Conservation (phyloP, 108 stramenopile species). For the Fragilaria crotonensis region DNA sequence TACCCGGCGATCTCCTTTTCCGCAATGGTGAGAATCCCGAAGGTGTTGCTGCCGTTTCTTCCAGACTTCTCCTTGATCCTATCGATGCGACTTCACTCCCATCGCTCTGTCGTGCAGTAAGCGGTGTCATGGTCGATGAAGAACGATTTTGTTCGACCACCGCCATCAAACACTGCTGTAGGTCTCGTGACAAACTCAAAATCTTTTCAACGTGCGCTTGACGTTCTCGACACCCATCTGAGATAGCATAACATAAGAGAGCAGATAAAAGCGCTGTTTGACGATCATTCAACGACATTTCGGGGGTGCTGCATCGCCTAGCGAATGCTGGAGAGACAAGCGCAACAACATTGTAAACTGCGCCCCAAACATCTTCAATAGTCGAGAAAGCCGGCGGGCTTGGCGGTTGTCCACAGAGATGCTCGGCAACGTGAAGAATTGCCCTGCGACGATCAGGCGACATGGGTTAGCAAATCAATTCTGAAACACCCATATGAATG, state of each 20-base stretch:
- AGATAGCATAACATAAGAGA: constrained; percentile 31
- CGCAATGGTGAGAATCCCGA: constrained; percentile 4
- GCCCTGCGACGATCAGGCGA: not conserved
- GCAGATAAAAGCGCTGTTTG: constrained; percentile 23
- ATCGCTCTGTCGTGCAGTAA: not conserved
- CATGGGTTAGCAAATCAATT: not conserved
- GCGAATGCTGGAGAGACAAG: not conserved
- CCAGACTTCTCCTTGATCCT: not conserved
- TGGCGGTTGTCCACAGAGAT: not conserved
- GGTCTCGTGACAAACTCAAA: constrained; percentile 19
- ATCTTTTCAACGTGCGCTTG: constrained; percentile 36
- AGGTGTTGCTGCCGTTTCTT: not conserved
- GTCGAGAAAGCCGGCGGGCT: not conserved
- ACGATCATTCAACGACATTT: not conserved
- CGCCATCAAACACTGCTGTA: constrained; percentile 34
- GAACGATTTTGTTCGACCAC: constrained; percentile 9
- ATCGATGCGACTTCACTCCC: constrained; percentile 1
- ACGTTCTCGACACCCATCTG: constrained; percentile 23
- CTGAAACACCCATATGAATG: not conserved
- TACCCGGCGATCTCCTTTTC: not conserved
- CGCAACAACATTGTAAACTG: not conserved
- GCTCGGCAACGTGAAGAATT: constrained; percentile 3
- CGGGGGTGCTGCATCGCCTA: constrained; percentile 1
- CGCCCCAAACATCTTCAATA: constrained; percentile 1
- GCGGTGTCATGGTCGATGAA: not conserved